A percentile compares a stretch with the other conserved stretches of the same genome.
phyloP scores from a whole-genome alignment of 768 basidiomycete genomes.

The Mycena latifolia region DNA sequence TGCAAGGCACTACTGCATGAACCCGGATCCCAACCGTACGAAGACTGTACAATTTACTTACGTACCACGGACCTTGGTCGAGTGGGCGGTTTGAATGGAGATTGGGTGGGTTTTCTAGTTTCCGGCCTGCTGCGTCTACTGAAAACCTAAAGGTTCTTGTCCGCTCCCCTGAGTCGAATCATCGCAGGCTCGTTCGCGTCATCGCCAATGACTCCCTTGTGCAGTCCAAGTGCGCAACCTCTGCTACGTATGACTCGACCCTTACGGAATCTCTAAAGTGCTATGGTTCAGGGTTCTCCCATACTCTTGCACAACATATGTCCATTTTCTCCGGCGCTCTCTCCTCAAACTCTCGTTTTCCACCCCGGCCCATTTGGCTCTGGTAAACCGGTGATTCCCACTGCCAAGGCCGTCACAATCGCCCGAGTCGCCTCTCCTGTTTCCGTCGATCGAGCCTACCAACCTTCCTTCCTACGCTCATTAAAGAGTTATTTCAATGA shows the following conservation, averaged over 20 bases:
- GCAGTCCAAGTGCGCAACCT: constrained; percentile 47
- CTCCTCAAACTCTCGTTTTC: constrained; percentile 49
- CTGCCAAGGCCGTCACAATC: constrained; percentile 76
- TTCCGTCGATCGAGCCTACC: constrained; percentile 74
- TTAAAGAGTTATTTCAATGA: constrained; percentile 74
- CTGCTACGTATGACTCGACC: constrained; percentile 14
- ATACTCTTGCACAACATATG: constrained; percentile 67
- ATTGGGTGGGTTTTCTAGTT: constrained; percentile 70
- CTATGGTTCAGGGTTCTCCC: constrained; percentile 58
- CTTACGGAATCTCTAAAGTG: constrained; percentile 46
- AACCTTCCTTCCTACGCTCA: constrained; percentile 68
- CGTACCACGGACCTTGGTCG: constrained; percentile 72
- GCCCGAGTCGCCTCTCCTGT: constrained; percentile 85
- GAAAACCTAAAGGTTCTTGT: constrained; percentile 61
- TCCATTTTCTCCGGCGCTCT: constrained; percentile 38
- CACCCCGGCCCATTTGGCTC: constrained; percentile 73
- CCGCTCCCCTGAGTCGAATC: constrained; percentile 47
- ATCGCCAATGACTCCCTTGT: constrained; percentile 62
- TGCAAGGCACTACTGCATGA: constrained; percentile 47
- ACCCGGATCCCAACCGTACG: constrained; percentile 50
- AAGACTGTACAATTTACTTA: constrained; percentile 72
- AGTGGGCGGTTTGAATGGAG: constrained; percentile 77
- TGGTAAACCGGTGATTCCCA: constrained; percentile 70
- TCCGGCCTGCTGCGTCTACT: constrained; percentile 1
- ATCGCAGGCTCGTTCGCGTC: constrained; percentile 68